Evolutionary conservation across 1,284 basidiomycete species (phyloP).

Genomic region (Boletus holoroseus): DNA sequence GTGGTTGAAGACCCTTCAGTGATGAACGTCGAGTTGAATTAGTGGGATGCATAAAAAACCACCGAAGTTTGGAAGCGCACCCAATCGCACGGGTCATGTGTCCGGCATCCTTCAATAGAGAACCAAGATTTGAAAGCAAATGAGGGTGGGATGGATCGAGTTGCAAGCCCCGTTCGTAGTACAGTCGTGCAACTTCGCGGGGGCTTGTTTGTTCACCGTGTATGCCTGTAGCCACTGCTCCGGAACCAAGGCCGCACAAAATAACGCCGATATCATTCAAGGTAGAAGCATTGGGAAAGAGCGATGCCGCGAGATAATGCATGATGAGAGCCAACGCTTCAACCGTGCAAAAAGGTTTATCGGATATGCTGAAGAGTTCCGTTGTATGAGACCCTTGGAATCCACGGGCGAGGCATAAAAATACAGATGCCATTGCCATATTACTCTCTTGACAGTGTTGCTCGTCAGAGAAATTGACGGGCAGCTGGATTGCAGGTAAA

Average conservation of each 20-base stretch:
- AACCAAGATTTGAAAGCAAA: slow-evolving; percentile 57
- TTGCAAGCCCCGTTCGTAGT: slow-evolving; percentile 51
- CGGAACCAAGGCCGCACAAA: slow-evolving; percentile 43
- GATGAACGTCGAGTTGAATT: slow-evolving; percentile 1
- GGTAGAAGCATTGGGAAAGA: slow-evolving; percentile 50
- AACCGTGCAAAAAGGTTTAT: slow-evolving; percentile 40
- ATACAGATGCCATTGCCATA: slow-evolving; percentile 47
- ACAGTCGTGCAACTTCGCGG: slow-evolving; percentile 45
- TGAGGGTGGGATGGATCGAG: slow-evolving; percentile 55
- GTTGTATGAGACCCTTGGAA: slow-evolving; percentile 37
- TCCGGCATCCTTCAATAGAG: slow-evolving; percentile 56
- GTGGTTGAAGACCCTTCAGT: slow-evolving; percentile 24
- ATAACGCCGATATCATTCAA: slow-evolving; percentile 62
- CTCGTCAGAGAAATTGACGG: slow-evolving; percentile 21
- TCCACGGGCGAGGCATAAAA: slow-evolving; percentile 53
- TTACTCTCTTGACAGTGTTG: slow-evolving; percentile 28
- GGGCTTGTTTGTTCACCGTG: slow-evolving; percentile 24
- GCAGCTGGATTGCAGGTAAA: slow-evolving; percentile 35
- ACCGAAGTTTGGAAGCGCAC: slow-evolving; percentile 28
- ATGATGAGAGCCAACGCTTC: slow-evolving; percentile 47
- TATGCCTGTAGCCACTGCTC: slow-evolving; percentile 18
- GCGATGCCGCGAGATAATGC: slow-evolving; percentile 53
- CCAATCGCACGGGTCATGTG: slow-evolving; percentile 47
- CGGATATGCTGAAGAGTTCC: slow-evolving; percentile 27
- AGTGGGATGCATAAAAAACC: not conserved